Evolutionary conservation across 345 rosid species (phyloP).

Genomic region (Corymbia maculata): DNA sequence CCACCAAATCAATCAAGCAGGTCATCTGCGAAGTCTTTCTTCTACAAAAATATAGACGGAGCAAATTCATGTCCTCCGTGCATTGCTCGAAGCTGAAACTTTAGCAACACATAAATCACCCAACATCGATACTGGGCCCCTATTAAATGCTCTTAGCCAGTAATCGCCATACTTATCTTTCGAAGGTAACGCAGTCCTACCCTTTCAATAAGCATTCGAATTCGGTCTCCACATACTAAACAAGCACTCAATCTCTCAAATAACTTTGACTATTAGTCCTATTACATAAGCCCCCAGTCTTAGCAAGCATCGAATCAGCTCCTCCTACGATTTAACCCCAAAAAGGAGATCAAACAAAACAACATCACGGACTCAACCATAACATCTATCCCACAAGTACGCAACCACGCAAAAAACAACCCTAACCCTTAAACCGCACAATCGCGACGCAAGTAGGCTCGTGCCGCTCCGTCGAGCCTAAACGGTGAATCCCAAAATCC

Average conservation of each 20-base stretch:
- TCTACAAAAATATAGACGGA: neutral
- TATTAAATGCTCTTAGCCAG: neutral
- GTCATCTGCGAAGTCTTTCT: neutral
- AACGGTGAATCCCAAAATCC: neutral
- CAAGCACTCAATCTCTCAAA: neutral
- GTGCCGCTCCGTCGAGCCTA: neutral
- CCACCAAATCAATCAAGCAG: neutral
- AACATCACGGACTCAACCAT: neutral
- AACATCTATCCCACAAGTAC: neutral
- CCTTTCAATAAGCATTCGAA: neutral
- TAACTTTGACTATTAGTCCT: neutral
- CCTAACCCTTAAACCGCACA: neutral
- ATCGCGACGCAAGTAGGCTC: neutral
- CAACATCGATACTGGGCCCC: neutral
- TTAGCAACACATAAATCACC: neutral
- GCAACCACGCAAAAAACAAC: neutral
- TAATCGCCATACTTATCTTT: neutral
- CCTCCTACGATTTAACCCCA: neutral
- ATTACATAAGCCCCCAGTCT: neutral
- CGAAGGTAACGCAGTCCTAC: neutral
- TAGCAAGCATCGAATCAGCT: neutral
- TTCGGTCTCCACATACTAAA: neutral
- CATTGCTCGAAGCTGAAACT: neutral
- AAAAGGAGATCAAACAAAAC: neutral
- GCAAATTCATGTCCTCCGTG: neutral